Evolutionary conservation across 148 eudicot genomes (phyloP), one percentile per base, ranked within the genome.

Genomic region (Camellia sinensis): DNA sequence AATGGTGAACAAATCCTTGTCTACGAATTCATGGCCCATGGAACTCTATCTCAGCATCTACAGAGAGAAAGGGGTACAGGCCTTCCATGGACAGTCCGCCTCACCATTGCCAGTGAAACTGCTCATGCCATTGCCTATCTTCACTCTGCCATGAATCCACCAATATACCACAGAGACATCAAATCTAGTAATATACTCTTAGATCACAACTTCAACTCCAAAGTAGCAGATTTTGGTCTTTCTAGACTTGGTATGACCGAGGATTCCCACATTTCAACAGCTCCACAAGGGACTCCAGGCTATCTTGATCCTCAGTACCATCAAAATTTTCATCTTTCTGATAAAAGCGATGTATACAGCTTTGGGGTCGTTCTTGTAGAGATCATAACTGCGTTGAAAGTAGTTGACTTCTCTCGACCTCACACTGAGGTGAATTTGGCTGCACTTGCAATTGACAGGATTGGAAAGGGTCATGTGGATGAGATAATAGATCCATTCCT

Each of bases 351-450:
- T 45, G 87, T 87, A 17, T 87, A 87, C 48, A 87, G 89, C 78
- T 80, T 87, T 41, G 89, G 89, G 22, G 89, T 87, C 1, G 87
- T 87, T 67, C 87, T 87, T 19, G 87, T 84, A 43, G 89, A 87
- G 81, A 85, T 85, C 5, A 85, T 85, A 44, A 82, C 84, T 0
- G 80, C 75, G 14, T 52, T 85, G 48, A 82, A 79, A 64, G 83
- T 76, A 21, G 84, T 85, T 41, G 87, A 85, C 67, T 85, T 85
- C 45, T 54, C 80, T 7, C 82, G 85, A 1, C 48, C 57, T 52
- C 80, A 80, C 8, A 85, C 48, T 15, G 87, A 85, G 62, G 81
- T 85, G 18, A 85, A 82, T 63, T 74, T 85, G 77, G 89, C 91
- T 44, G 80, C 87, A 1, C 83, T 89, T 41, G 91, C 86, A 3